These are phyloP conservation scores for Salmacisia buchloeana DNA, from an alignment of 1,284 basidiomycete species.

Conservation along the genomic window DNA sequence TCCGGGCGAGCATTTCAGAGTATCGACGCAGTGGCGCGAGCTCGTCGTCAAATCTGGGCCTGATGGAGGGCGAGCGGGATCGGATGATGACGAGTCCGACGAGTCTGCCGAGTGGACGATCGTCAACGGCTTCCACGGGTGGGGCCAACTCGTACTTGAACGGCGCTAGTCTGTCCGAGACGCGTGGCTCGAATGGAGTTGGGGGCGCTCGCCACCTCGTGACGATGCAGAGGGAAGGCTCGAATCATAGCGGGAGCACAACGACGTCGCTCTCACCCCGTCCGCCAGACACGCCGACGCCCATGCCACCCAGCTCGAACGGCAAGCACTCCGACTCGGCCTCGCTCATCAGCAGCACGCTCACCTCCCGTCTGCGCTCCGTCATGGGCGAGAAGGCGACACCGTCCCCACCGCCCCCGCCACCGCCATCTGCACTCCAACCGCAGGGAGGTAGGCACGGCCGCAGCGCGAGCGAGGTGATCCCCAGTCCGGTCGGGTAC, in stretches of 20 bases:
- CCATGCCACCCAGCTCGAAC: not conserved
- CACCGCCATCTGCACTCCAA: too few species aligned
- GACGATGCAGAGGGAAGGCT: not conserved
- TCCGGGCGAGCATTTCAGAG: not conserved
- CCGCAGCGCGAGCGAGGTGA: not conserved
- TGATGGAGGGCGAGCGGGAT: not conserved
- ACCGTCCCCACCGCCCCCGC: too few species aligned
- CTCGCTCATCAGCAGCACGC: not conserved
- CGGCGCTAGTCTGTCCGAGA: too few species aligned
- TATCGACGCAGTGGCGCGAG: not conserved
- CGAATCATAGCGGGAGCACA: conserved; percentile 2
- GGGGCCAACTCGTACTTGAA: too few species aligned
- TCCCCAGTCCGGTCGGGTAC: not conserved
- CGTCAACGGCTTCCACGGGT: not conserved
- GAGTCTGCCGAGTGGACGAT: not conserved
- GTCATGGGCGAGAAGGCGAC: not conserved
- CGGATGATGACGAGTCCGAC: conserved; percentile 5
- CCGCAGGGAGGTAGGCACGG: not conserved
- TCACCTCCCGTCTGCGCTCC: not conserved
- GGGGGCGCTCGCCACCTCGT: not conserved
- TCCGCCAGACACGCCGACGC: conserved; percentile 3
- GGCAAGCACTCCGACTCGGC: not conserved
- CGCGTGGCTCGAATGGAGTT: not conserved
- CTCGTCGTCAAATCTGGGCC: not conserved
- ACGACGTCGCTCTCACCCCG: not conserved